Base-by-base conservation (phyloP, 768 basidiomycete genomes). In the Trametes coccinea region DNA sequence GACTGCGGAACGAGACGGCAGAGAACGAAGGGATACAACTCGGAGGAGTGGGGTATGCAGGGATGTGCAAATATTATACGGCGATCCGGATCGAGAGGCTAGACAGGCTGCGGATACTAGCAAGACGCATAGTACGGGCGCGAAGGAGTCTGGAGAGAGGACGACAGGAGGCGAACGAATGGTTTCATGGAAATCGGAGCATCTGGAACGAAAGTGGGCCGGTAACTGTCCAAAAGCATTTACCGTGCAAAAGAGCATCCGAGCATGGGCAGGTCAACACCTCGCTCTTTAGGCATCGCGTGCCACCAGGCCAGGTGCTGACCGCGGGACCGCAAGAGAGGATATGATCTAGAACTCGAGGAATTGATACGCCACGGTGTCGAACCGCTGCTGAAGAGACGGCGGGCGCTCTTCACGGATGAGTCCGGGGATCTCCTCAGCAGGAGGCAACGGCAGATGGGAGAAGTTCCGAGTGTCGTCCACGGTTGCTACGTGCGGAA, bases 381-480 rank as follows among this genome's bases (percentile, higher is more conserved):
- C 88, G 62, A 88, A 86, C 66, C 83, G 78, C 67, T 85, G 85
- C 59, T 85, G 82, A 50, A 85, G 78, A 22, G 84, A 79, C 14
- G 77, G 80, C 30, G 84, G 81, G 39, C 73, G 76, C 67, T 90
- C 89, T 66, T 88, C 86, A 53, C 78, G 78, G 62, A 87, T 75
- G 61, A 93, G 82, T 34, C 91, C 91, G 11, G 91, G 91, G 71
- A 93, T 90, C 61, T 92, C 90, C 56, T 87, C 86, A n/a, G 81
- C 67, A 40, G 85, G 79, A 33, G 90, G 91, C n/a, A 88, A 79
- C 2, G 90, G 90, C 10, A 90, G 82, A 56, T 88, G 87, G 47
- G 91, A 80, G 76, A 94, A 94, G 72, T 95, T 91, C 10, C 92
- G 87, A 22, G 90, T 93, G 70, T 94, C 93, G 63, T 93, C 92